Conservation (phyloP, 352 stramenopile genomes). For the Phytophthora agathidicida region DNA sequence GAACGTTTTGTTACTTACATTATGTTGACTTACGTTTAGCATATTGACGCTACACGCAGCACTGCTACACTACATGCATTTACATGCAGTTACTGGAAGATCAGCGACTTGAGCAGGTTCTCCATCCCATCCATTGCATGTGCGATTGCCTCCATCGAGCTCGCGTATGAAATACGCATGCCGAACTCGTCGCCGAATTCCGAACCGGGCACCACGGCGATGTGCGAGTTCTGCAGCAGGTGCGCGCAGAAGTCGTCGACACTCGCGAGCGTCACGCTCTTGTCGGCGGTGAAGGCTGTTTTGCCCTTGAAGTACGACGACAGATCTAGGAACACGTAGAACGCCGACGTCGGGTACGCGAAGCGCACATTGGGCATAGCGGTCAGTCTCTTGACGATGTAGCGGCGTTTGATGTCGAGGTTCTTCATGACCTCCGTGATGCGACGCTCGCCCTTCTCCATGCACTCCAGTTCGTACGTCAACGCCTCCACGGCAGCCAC, state of each 20-base stretch:
- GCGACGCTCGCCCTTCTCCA: slow-evolving; percentile 41
- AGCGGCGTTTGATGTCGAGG: slow-evolving; percentile 89
- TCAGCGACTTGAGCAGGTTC: slow-evolving; percentile 46
- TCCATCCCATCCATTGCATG: slow-evolving; percentile 73
- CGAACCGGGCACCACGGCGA: slow-evolving; percentile 94
- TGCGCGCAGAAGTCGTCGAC: slow-evolving; percentile 89
- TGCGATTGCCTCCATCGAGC: slow-evolving; percentile 85
- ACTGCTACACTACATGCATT: too few relatives aligned
- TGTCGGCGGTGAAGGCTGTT: slow-evolving; percentile 29
- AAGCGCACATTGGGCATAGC: slow-evolving; percentile 84
- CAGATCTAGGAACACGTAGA: slow-evolving; percentile 94
- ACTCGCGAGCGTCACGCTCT: slow-evolving; percentile 50
- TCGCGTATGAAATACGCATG: slow-evolving; percentile 84
- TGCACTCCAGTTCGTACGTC: slow-evolving; percentile 67
- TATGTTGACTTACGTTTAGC: too few relatives aligned
- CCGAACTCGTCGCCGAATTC: slow-evolving; percentile 93
- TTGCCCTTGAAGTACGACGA: slow-evolving; percentile 72
- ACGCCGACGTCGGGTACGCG: slow-evolving; percentile 91
- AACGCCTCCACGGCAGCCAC: slow-evolving; percentile 90
- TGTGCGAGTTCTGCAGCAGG: slow-evolving; percentile 89
- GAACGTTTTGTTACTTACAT: too few relatives aligned
- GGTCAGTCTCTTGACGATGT: slow-evolving; percentile 78
- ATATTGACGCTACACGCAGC: too few relatives aligned
- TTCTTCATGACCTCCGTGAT: slow-evolving; percentile 47
- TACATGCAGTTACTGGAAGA: slow-evolving; percentile 7